Evolutionary conservation across 2,329 filamentous ascomycete genomes (phyloP), one percentile per base, ranked within the genome.

Genomic region (Aspergillus sojae): DNA sequence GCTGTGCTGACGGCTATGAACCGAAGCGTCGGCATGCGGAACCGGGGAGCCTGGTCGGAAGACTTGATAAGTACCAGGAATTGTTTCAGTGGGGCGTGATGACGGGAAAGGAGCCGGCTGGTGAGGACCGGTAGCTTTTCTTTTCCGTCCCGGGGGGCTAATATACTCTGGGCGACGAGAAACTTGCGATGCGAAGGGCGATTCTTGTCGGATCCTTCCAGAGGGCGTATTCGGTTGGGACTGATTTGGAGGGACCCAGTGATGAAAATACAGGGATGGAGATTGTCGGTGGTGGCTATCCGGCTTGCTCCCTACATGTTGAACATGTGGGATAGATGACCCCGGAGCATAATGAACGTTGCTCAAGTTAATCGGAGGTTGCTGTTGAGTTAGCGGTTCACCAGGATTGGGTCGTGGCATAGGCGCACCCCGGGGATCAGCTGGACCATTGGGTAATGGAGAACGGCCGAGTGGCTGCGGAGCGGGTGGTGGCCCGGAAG

Each of bases 231-330:
- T 86, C 65, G 91, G 90, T 75, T 91, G 89, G 64, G 85, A 84
- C 67, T 77, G 91, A 85, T 66, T 86, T 16, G 93, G 93, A 53
- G 93, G 93, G 64, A 94, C 91, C 93, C 93, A 97, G 75, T 96
- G 92, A 74, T 96, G 92, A 76, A 97, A 97, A 77, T 92, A 95
- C 55, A 96, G 91, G 26, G 89, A 91, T 0, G 90, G 88, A 21
- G 88, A 85, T 67, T 89, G 83, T 52, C 86, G 79, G 54, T 88
- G 87, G 68, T 90, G 68, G 16, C 62, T 85, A 70, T 89, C 87
- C 63, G 85, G 84, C 53, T 79, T 75, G 45, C 83, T 78, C 9
- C 82, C 79, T 60, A 87, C 84, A 45, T 79, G 77, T 74, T 80
- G 85, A 71, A 81, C 83, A 72, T 83, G 85, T 73, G 81, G 83